phyloP scores from a whole-genome alignment of 306 rosid species.

The Betula pendula region DNA sequence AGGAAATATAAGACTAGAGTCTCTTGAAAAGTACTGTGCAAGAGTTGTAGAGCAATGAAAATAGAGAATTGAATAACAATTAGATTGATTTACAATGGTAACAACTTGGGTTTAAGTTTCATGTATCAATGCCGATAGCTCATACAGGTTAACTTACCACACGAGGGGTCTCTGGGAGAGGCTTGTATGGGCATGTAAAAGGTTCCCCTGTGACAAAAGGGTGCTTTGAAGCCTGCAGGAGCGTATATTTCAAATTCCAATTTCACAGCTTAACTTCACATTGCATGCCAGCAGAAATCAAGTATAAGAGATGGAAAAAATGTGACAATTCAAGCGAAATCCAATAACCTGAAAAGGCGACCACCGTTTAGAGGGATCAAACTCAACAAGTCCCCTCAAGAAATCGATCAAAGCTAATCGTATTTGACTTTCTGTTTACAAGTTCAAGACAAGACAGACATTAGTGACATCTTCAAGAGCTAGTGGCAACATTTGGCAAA shows the following conservation, averaged over 20 bases:
- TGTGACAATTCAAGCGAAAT: conserved; percentile 4
- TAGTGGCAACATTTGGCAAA: not conserved
- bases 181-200: conserved; percentile 79
- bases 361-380: conserved; percentile 98
- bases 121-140: conserved; percentile 21
- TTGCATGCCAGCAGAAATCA: conserved; percentile 26
- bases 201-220: conserved; percentile 99
- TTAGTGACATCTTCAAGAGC: conserved; percentile 31
- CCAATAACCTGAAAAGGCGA: conserved; percentile 88
- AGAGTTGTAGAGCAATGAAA: conserved; percentile 2
- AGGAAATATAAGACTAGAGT: not conserved
- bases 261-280: conserved; percentile 26
- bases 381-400: conserved; percentile 91
- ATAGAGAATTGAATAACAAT: conserved; percentile 6
- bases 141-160: conserved; percentile 59
- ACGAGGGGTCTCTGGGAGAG: conserved; percentile 86
- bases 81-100: not conserved
- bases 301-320: conserved; percentile 13
- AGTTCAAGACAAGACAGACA: conserved; percentile 36
- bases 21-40: not conserved
- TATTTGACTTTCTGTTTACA: conserved; percentile 73
- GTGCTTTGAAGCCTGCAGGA: conserved; percentile 90
- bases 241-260: conserved; percentile 40
- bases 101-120: conserved; percentile 9
- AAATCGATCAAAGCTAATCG: conserved; percentile 93